Conservation (phyloP, 164 flowering plant genomes). For the Santalum album region DNA sequence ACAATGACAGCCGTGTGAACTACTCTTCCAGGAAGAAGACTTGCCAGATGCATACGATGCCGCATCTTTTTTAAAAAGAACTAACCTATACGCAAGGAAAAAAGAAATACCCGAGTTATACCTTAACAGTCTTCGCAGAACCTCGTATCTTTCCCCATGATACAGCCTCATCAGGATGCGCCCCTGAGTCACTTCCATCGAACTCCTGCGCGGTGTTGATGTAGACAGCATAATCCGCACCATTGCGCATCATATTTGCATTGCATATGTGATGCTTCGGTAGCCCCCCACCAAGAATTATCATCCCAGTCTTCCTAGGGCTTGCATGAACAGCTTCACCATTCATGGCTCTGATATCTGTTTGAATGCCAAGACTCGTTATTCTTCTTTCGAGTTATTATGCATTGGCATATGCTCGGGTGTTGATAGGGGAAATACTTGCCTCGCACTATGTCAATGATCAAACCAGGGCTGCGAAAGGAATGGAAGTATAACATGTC, state of each 20-base stretch:
- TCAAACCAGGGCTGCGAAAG: constrained; percentile 60
- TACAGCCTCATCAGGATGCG: constrained; percentile 93
- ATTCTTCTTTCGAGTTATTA: neutral
- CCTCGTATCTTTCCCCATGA: constrained; percentile 96
- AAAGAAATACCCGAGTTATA: constrained; percentile 11
- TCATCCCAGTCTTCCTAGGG: constrained; percentile 85
- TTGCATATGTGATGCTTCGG: constrained; percentile 97
- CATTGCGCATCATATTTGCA: constrained; percentile 97
- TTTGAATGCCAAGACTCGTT: neutral
- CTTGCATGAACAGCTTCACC: constrained; percentile 85
- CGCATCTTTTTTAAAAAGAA: no score
- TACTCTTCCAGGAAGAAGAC: no score
- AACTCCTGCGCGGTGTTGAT: constrained; percentile 95
- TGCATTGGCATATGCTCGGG: neutral
- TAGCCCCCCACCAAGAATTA: constrained; percentile 72
- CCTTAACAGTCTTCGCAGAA: constrained; percentile 86
- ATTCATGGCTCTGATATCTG: constrained; percentile 87
- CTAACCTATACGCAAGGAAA: no score
- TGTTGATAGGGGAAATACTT: neutral
- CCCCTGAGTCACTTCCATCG: constrained; percentile 98
- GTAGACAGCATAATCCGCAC: constrained; percentile 92
- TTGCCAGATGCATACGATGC: no score
- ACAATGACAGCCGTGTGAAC: neutral
- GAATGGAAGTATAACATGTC: constrained; percentile 97
- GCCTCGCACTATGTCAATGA: constrained; percentile 86